Base-by-base conservation (phyloP, 352 stramenopile species). In the Globisporangium abappressorium region DNA sequence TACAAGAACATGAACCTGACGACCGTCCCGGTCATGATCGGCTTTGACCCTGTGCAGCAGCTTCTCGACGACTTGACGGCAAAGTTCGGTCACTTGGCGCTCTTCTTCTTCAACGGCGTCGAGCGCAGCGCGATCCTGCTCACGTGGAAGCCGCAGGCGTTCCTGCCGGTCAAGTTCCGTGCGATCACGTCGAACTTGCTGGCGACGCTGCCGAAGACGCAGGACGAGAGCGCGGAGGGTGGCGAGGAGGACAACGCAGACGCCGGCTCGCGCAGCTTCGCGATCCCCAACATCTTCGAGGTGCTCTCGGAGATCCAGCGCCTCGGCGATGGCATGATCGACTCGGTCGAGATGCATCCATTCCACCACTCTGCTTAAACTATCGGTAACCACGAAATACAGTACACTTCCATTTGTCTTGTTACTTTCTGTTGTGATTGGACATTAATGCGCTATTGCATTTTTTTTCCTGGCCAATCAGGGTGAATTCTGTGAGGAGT, bases 1-100 rank as follows among this genome's bases (percentile, higher is more conserved):
- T 95, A 94, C 80, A 95, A 94, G 77, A 95, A 95, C 75, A 93
- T 94, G 83, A 76, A 90, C 64, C 70, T 91, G 38, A 81, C 83
- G 9, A 63, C 74, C 0, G 77, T 91, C 38, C 81, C 81, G 1
- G 75, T 95, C 30, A 80, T 89, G 71, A 64, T 93, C 11, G 87
- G 84, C 8, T 92, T 95, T 49, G 81, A 93, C 65, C 87, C 87
- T 0, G 81, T 94, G 61, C 78, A 79, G n/a, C 74, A 87, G 61
- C 71, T 94, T 15, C 64, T 95, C 15, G 54, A 71, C 18, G 79
- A 92, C 26, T 68, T 95, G 22, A 70, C 89, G 51, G 68, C 55
- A 20, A 68, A 72, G 43, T 92, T 93, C 49, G 79, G 82, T 49
- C 82, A 92, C 67, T 49, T 94, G 4, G 85, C 84, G 55, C 79